Conservation (phyloP, 768 basidiomycete genomes). For the Trametes cubensis region DNA sequence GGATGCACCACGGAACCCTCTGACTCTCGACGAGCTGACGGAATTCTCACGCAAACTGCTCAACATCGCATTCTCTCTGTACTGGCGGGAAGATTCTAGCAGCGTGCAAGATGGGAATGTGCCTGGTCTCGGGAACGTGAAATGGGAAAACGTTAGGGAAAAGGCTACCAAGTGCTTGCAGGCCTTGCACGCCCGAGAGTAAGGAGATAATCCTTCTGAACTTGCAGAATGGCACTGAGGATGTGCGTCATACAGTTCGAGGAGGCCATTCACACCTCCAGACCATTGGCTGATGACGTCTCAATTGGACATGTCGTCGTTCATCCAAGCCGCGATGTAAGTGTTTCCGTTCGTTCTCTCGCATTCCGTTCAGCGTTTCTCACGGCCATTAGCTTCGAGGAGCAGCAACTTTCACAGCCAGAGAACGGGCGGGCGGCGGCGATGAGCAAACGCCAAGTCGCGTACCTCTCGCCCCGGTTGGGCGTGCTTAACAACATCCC, state of each 20-base stretch:
- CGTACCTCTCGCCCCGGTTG: conserved; percentile 79
- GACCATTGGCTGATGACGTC: conserved; percentile 82
- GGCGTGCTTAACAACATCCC: conserved; percentile 95
- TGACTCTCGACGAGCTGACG: conserved; percentile 79
- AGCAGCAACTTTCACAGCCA: conserved; percentile 49
- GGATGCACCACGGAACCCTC: conserved; percentile 62
- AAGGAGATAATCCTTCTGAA: conserved; percentile 35
- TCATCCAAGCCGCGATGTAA: conserved; percentile 86
- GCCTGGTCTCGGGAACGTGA: conserved; percentile 43
- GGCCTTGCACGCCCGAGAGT: conserved; percentile 90
- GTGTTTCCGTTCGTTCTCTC: conserved; percentile 30
- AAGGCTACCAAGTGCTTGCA: conserved; percentile 77
- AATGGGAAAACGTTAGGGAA: conserved; percentile 73
- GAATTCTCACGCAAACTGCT: conserved; percentile 77
- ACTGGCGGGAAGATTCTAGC: conserved; percentile 59
- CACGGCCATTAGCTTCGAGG: conserved; percentile 57
- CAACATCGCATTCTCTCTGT: conserved; percentile 82
- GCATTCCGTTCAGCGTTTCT: not conserved
- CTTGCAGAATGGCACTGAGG: not conserved
- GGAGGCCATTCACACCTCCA: conserved; percentile 77
- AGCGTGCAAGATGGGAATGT: conserved; percentile 45
- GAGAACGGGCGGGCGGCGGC: conserved; percentile 27
- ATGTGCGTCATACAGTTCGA: conserved; percentile 56
- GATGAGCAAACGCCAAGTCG: conserved; percentile 69
- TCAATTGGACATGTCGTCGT: conserved; percentile 63